Conservation (phyloP, 176 grass and related monocot genomes). For the Phoenix roebelenii region DNA sequence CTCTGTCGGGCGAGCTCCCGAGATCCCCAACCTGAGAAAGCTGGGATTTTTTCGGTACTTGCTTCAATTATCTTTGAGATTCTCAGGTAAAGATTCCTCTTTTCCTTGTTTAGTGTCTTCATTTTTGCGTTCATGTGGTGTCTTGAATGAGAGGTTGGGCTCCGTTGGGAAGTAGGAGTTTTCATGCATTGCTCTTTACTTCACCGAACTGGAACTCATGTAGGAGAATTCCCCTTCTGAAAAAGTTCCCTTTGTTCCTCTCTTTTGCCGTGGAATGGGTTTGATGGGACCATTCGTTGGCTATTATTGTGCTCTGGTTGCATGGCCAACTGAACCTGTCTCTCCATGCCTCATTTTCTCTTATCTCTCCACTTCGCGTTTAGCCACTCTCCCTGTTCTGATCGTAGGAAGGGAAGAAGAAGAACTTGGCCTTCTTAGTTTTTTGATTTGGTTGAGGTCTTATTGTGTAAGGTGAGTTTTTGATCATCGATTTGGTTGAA, state of each 20-base stretch:
- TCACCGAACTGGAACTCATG: constrained; percentile 9
- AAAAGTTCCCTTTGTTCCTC: not conserved
- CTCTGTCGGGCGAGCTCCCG: not conserved
- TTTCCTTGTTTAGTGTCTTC: not conserved
- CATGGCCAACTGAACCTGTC: not conserved
- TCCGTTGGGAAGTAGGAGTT: not conserved
- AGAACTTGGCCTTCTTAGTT: not conserved
- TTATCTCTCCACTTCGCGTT: not conserved
- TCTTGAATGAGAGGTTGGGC: not conserved
- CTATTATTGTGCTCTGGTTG: constrained; percentile 3
- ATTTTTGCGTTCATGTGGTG: not conserved
- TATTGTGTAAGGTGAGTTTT: constrained; percentile 5
- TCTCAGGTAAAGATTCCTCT: not conserved
- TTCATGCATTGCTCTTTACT: constrained; percentile 1
- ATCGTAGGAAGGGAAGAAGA: not conserved
- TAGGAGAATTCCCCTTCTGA: not conserved
- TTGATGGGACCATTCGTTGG: constrained; percentile 5
- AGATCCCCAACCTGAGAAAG: constrained; percentile 10
- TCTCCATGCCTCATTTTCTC: not conserved
- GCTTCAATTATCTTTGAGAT: not conserved
- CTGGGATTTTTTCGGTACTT: constrained; percentile 5
- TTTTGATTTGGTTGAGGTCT: not conserved
- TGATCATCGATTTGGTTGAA: constrained; percentile 7
- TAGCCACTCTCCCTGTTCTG: not conserved
- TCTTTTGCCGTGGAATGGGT: constrained; percentile 11